Evolutionary conservation across 2,329 filamentous ascomycete genomes (phyloP).

Genomic region (Neonectria hederae): DNA sequence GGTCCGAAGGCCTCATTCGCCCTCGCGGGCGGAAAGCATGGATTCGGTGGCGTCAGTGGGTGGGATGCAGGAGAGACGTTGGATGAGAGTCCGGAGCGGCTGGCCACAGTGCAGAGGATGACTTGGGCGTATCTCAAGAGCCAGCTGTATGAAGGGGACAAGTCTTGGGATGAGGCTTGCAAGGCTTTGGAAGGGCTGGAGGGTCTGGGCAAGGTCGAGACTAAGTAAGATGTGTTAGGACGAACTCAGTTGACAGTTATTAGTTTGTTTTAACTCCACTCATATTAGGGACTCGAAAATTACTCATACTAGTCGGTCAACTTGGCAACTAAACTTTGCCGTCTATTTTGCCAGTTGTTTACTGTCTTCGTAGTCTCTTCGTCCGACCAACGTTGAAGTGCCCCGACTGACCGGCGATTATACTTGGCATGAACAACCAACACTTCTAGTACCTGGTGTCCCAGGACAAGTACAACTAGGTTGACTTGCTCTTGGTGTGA

Average conservation of each 20-base stretch:
- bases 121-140: constrained; percentile 39
- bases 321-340: background rate
- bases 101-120: constrained; percentile 36
- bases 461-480: background rate
- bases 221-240: background rate
- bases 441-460: no score
- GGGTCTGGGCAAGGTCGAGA: constrained; percentile 33
- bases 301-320: background rate
- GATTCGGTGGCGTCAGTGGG: constrained; percentile 39
- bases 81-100: constrained; percentile 38
- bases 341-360: background rate
- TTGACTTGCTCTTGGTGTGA: constrained; percentile 23
- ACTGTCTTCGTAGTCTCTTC: no score
- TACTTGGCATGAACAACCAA: no score
- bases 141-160: constrained; percentile 32
- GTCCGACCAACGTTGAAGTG: no score
- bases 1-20: constrained; percentile 33
- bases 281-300: background rate
- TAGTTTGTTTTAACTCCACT: background rate
- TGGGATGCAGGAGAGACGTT: constrained; percentile 41
- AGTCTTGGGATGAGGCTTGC: constrained; percentile 32
- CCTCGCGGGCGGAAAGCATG: constrained; percentile 38
- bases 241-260: no score
- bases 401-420: no score
- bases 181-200: constrained; percentile 24